Percentiles rank a stretch among this genome's conserved stretches.
Conservation (phyloP, 2,329 filamentous ascomycete species). For the Apiospora koreana region DNA sequence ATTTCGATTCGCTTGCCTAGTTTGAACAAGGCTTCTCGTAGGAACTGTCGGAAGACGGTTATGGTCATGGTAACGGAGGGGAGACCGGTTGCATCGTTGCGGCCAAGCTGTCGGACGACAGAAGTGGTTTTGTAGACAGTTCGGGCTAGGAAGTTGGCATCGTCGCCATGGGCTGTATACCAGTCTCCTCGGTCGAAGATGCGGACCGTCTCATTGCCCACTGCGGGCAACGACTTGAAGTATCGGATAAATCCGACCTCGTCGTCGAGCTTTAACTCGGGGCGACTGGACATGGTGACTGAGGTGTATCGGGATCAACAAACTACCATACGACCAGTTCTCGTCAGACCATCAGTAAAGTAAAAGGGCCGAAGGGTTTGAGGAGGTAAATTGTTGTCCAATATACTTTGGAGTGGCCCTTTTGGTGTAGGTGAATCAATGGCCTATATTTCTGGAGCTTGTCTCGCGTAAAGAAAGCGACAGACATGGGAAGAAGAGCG, state of each 20-base stretch:
- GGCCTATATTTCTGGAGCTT: background rate
- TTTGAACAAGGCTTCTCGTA: conserved; percentile 90
- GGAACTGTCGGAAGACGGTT: conserved; percentile 93
- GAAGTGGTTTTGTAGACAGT: conserved; percentile 97
- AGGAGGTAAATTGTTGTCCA: background rate
- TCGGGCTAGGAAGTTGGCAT: conserved; percentile 81
- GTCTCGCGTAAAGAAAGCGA: background rate
- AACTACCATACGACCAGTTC: background rate
- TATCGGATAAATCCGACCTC: conserved; percentile 96
- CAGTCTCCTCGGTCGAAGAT: conserved; percentile 94
- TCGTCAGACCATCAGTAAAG: background rate
- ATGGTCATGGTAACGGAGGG: conserved; percentile 94
- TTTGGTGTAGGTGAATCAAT: background rate
- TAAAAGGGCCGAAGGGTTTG: background rate
- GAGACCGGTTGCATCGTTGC: conserved; percentile 79
- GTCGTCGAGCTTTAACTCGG: conserved; percentile 74
- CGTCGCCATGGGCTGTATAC: conserved; percentile 89
- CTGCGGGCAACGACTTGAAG: conserved; percentile 80
- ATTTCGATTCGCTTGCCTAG: conserved; percentile 91
- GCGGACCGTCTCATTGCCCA: conserved; percentile 75
- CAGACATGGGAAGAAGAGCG: background rate
- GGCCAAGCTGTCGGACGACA: conserved; percentile 86
- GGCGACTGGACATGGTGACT: conserved; percentile 13
- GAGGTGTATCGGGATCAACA: background rate
- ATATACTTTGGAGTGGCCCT: background rate